phyloP scores from a whole-genome alignment of 225 moss, liverwort and hornwort genomes.

The Sphagnum contortum region DNA sequence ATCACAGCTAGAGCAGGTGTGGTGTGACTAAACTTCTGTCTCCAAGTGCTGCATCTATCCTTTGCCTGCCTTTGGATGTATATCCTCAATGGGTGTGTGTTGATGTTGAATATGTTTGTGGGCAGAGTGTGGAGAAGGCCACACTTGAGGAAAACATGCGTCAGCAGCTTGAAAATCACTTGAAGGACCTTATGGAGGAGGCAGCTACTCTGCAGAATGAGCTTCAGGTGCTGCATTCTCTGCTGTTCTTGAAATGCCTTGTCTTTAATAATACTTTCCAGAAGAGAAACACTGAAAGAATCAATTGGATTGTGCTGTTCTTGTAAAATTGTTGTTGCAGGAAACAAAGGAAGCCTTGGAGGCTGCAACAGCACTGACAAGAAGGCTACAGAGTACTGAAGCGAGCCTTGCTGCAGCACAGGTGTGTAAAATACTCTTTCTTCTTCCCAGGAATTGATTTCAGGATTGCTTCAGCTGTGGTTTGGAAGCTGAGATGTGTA shows the following conservation, averaged over 20 bases:
- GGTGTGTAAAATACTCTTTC: conserved; percentile 14
- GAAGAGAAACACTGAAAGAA: no score
- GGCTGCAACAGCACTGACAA: conserved; percentile 36
- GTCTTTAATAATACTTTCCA: no score
- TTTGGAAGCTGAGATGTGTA: no score
- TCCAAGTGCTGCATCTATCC: not conserved
- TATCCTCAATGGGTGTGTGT: not conserved
- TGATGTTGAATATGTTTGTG: not conserved
- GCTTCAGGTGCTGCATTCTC: conserved; percentile 42
- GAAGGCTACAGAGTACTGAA: conserved; percentile 48
- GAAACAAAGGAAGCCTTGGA: conserved; percentile 38
- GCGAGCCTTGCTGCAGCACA: conserved; percentile 45
- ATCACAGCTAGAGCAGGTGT: conserved; percentile 38
- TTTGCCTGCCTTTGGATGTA: not conserved
- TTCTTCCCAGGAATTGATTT: no score
- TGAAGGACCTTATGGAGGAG: conserved; percentile 43
- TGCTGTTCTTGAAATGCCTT: not conserved
- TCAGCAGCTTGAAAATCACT: conserved; percentile 39
- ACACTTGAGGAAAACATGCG: conserved; percentile 21
- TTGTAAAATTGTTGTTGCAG: conserved; percentile 9
- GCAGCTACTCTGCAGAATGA: conserved; percentile 37
- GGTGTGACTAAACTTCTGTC: not conserved
- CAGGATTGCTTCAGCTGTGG: no score
- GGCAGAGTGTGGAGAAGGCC: conserved; percentile 42
- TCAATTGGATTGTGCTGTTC: no score